phyloP scores from a whole-genome alignment of 2,329 filamentous ascomycete species.

The Coniochaeta hoffmannii region DNA sequence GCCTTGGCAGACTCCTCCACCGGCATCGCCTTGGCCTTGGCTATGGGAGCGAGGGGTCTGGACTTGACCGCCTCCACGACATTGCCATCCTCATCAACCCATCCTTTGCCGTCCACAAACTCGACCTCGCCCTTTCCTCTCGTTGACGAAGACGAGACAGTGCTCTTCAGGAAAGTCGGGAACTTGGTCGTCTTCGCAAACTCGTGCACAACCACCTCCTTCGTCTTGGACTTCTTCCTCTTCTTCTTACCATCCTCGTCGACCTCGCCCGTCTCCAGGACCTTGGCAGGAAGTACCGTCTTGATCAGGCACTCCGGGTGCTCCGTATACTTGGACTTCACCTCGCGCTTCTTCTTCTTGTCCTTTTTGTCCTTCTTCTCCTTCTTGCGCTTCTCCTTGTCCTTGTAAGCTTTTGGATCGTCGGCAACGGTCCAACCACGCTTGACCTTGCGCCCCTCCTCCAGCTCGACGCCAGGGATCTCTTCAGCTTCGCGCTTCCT shows the following conservation, averaged over 20 bases:
- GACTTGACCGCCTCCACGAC: constrained; percentile 57
- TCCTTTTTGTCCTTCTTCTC: constrained; percentile 44
- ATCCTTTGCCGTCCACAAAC: constrained; percentile 79
- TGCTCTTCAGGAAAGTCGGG: constrained; percentile 69
- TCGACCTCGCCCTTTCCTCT: constrained; percentile 40
- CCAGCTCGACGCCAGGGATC: constrained; percentile 61
- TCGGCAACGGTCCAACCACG: constrained; percentile 77
- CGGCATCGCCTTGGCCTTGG: constrained; percentile 13
- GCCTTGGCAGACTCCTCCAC: constrained; percentile 1
- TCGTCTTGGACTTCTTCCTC: constrained; percentile 22
- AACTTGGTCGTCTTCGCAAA: constrained; percentile 80
- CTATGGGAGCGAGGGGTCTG: constrained; percentile 22
- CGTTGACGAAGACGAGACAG: constrained; percentile 28
- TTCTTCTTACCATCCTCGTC: constrained; percentile 42
- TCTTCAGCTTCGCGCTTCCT: constrained; percentile 43
- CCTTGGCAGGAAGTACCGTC: constrained; percentile 55
- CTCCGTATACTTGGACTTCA: constrained; percentile 73
- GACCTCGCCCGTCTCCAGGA: constrained; percentile 22
- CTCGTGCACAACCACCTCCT: constrained; percentile 72
- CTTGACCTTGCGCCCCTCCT: constrained; percentile 71
- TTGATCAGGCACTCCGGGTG: constrained; percentile 79
- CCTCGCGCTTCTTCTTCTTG: constrained; percentile 47
- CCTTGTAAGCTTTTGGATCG: constrained; percentile 36
- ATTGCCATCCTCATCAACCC: constrained; percentile 73
- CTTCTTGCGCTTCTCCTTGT: constrained; percentile 32